Evolutionary conservation across 192 early-diverging fungal genomes (phyloP).

Genomic region (Funneliformis geosporum): DNA sequence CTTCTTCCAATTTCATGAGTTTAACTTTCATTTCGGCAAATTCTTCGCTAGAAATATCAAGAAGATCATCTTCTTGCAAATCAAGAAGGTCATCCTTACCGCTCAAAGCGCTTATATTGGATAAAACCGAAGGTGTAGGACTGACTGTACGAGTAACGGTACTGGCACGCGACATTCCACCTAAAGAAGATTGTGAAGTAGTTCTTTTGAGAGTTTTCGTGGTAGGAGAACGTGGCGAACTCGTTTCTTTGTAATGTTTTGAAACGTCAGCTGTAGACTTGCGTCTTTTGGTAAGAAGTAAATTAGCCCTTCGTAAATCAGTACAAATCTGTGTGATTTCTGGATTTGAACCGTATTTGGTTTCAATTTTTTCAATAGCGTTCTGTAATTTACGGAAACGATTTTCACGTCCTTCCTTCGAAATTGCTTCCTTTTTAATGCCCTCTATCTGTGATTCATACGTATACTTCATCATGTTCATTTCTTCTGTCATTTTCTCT

Average conservation of each 20-base stretch:
- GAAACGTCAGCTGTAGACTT: neutral
- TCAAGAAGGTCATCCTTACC: neutral
- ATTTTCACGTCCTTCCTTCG: slow-evolving; percentile 17
- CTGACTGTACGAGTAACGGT: neutral
- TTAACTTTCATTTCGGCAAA: slow-evolving; percentile 19
- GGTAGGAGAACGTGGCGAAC: slow-evolving; percentile 5
- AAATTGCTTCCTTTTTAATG: slow-evolving; percentile 1
- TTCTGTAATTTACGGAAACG: slow-evolving; percentile 5
- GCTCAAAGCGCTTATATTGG: slow-evolving; percentile 9
- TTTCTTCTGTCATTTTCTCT: slow-evolving; percentile 19
- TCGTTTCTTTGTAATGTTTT: neutral
- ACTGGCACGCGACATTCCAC: neutral
- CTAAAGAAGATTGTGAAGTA: slow-evolving; percentile 18
- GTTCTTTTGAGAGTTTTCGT: slow-evolving; percentile 3
- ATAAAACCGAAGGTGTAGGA: slow-evolving; percentile 16
- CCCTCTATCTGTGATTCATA: slow-evolving; percentile 29
- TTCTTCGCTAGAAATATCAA: neutral
- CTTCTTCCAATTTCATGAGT: slow-evolving; percentile 8
- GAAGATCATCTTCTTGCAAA: slow-evolving; percentile 3
- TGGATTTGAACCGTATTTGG: neutral
- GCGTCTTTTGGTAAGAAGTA: slow-evolving; percentile 16
- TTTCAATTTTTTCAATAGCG: slow-evolving; percentile 21
- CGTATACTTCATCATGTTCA: slow-evolving; percentile 26
- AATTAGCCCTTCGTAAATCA: slow-evolving; percentile 7
- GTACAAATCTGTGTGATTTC: slow-evolving; percentile 5